Evolutionary conservation across 208 protist species (phyloP).

Genomic region (Crithidia mellificae): DNA sequence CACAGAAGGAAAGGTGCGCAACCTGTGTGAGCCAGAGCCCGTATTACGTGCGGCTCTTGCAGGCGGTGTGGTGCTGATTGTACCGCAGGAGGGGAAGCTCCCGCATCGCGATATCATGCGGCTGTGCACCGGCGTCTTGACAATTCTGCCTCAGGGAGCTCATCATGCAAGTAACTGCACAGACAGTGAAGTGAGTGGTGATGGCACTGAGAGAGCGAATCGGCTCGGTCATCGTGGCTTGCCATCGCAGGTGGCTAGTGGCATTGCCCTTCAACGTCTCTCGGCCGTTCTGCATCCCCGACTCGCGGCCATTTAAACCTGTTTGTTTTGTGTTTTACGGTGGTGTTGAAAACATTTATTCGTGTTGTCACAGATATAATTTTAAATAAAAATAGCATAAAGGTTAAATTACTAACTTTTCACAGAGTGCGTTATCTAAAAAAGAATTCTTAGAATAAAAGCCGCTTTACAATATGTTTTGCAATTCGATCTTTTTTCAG

Average conservation of each 20-base stretch:
- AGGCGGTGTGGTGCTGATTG: slow-evolving; percentile 56
- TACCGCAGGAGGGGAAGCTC: slow-evolving; percentile 83
- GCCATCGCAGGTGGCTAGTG: slow-evolving; percentile 74
- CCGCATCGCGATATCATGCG: slow-evolving; percentile 62
- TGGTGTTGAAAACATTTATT: no score
- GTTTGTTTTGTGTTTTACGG: neutral
- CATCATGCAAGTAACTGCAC: no score
- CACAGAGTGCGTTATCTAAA: no score
- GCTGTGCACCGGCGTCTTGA: slow-evolving; percentile 61
- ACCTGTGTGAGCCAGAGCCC: slow-evolving; percentile 57
- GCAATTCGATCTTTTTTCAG: no score
- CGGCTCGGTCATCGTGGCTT: slow-evolving; percentile 58
- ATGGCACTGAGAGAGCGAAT: no score
- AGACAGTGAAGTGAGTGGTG: no score
- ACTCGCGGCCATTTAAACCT: slow-evolving; percentile 38
- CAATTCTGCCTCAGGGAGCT: slow-evolving; percentile 37
- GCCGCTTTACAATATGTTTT: no score
- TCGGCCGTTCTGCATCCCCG: slow-evolving; percentile 72
- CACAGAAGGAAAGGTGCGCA: slow-evolving; percentile 18
- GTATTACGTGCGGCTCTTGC: slow-evolving; percentile 22
- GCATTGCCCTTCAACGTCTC: slow-evolving; percentile 83
- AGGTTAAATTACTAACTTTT: no score
- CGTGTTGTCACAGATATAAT: no score
- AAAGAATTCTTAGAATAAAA: no score
- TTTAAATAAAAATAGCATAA: no score